Percentiles rank a stretch among this genome's conserved stretches.
Conservation (phyloP, 2,329 filamentous ascomycete genomes). For the Paecilomyces formosus region DNA sequence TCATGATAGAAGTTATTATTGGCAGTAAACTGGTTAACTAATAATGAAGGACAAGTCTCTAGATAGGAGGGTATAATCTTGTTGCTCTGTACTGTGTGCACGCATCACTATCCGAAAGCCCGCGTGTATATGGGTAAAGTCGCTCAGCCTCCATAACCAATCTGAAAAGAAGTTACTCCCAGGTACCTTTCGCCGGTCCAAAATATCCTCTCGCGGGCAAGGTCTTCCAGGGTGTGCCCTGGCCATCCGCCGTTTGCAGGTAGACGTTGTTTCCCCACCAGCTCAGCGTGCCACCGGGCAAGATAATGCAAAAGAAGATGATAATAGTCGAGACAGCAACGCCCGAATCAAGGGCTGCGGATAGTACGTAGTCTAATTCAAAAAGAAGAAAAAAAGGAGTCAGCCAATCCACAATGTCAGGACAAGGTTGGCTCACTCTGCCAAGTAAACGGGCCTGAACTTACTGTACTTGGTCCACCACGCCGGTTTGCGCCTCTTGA, state of each 20-base stretch:
- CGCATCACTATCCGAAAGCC: background rate
- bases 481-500: conserved; percentile 36
- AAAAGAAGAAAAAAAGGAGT: background rate
- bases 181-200: background rate
- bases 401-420: background rate
- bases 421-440: background rate
- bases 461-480: conserved; percentile 44
- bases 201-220: background rate
- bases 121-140: background rate
- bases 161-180: background rate
- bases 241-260: conserved; percentile 32
- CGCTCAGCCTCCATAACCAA: background rate
- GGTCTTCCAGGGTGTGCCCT: conserved; percentile 26
- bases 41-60: background rate
- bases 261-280: conserved; percentile 40
- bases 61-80: background rate
- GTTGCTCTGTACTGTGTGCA: background rate
- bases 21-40: too few relatives aligned
- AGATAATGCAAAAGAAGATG: conserved; percentile 38
- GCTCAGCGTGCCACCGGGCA: conserved; percentile 28
- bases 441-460: conserved; percentile 5
- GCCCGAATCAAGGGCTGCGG: conserved; percentile 36
- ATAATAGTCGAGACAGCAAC: conserved; percentile 36
- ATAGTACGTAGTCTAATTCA: conserved; percentile 32
- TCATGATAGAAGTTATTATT: background rate